Percentiles rank a stretch among this genome's conserved stretches.
These are phyloP conservation scores for Parmelia sp. DNA, from an alignment of 495 filamentous ascomycete genomes.

Conservation along the genomic window DNA sequence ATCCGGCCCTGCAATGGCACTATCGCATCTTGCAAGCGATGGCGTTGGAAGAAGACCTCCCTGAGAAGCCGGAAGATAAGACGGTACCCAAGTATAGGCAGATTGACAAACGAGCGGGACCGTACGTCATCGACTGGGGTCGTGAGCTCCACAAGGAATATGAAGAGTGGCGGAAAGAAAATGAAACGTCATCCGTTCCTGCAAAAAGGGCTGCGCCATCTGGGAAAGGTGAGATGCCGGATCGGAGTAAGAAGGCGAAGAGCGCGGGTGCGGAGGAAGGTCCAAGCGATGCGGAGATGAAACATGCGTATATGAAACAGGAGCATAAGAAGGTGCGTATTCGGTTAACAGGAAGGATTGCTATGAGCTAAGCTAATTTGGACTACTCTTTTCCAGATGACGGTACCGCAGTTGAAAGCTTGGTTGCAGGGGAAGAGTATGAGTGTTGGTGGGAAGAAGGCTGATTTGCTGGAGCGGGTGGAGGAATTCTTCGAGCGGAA, in stretches of 20 bases:
- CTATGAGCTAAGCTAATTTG: conserved; percentile 28
- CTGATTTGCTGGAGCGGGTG: conserved; percentile 68
- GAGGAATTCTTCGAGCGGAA: conserved; percentile 69
- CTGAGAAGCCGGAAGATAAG: conserved; percentile 71
- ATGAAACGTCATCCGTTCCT: conserved; percentile 32
- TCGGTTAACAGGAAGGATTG: background rate
- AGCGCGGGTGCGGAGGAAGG: conserved; percentile 33
- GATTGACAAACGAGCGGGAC: conserved; percentile 81
- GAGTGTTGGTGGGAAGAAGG: conserved; percentile 62
- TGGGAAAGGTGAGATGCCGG: conserved; percentile 31
- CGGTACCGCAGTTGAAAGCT: conserved; percentile 61
- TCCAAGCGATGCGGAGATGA: conserved; percentile 53
- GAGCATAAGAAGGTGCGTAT: conserved; percentile 52
- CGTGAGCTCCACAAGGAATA: conserved; percentile 53
- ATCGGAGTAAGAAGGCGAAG: conserved; percentile 46
- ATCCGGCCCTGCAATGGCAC: conserved; percentile 95
- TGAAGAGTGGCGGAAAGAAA: conserved; percentile 37
- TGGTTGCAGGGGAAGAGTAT: conserved; percentile 59
- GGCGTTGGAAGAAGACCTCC: conserved; percentile 86
- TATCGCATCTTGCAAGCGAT: conserved; percentile 91
- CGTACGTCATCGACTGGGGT: conserved; percentile 71
- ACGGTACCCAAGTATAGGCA: conserved; percentile 76
- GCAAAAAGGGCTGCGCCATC: conserved; percentile 44
- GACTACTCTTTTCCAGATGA: conserved; percentile 36
- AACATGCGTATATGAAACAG: conserved; percentile 50